These are phyloP conservation scores for Peronospora destructor DNA, from an alignment of 352 stramenopile genomes.

Conservation along the genomic window DNA sequence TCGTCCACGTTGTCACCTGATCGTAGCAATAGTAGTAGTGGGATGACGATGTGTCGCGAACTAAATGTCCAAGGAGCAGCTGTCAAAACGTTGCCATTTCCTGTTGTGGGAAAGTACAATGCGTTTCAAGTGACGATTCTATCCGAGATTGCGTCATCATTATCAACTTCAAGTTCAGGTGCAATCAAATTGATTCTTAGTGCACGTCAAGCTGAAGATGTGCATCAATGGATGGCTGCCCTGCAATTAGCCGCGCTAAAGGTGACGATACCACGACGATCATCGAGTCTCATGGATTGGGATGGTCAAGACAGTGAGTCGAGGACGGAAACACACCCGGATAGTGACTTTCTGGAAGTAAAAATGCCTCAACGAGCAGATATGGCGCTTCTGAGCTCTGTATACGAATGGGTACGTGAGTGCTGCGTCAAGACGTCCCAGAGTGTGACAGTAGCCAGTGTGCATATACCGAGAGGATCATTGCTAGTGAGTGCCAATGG, in stretches of 20 bases:
- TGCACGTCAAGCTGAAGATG: constrained; percentile 39
- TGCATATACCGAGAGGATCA: constrained; percentile 39
- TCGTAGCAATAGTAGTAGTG: constrained; percentile 20
- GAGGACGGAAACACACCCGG: constrained; percentile 4
- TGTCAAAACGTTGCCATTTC: constrained; percentile 46
- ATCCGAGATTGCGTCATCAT: constrained; percentile 9
- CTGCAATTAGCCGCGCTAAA: constrained; percentile 22
- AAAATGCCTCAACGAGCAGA: constrained; percentile 26
- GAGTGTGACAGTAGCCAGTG: constrained; percentile 27
- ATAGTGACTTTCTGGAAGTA: constrained; percentile 35
- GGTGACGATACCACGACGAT: constrained; percentile 3
- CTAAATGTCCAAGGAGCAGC: constrained; percentile 29
- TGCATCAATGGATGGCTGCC: constrained; percentile 41
- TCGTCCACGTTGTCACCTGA: constrained; percentile 11
- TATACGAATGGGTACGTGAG: constrained; percentile 52
- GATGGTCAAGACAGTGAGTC: constrained; percentile 7
- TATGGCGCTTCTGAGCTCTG: constrained; percentile 35
- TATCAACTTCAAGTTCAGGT: not conserved
- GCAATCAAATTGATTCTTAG: constrained; percentile 33
- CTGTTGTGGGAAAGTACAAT: constrained; percentile 35
- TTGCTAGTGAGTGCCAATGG: constrained; percentile 58
- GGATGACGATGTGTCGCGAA: constrained; percentile 47
- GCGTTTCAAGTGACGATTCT: constrained; percentile 48
- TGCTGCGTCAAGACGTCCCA: constrained; percentile 41
- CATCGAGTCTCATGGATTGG: constrained; percentile 14